Conservation (phyloP, 1,284 basidiomycete genomes). For the Ceratobasidium sp. region DNA sequence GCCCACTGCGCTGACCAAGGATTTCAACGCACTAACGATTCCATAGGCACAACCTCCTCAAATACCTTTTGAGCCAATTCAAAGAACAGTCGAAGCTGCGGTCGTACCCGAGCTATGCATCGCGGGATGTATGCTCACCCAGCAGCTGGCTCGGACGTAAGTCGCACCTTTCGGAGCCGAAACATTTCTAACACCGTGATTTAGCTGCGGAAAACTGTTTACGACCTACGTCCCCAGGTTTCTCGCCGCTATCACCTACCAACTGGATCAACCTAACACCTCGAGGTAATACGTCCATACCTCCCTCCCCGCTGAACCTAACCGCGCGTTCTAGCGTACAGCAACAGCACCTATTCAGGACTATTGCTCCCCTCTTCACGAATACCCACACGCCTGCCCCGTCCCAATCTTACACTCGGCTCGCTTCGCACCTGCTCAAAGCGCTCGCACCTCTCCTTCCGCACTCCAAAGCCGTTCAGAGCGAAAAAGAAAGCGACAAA, state of each 20-base stretch:
- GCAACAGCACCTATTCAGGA: conserved; percentile 58
- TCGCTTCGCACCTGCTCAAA: conserved; percentile 69
- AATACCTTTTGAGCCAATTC: conserved; percentile 23
- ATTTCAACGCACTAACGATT: too few species aligned
- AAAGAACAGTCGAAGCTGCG: background rate
- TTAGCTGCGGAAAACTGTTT: conserved; percentile 32
- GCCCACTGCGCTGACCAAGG: too few species aligned
- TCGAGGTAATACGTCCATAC: background rate
- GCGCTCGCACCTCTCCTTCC: conserved; percentile 59
- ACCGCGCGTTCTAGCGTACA: background rate
- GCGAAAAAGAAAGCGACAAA: conserved; percentile 49
- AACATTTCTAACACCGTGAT: background rate
- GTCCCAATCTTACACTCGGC: conserved; percentile 59
- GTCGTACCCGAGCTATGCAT: conserved; percentile 14
- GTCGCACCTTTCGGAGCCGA: background rate
- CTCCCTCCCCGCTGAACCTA: background rate
- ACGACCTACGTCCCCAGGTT: conserved; percentile 22
- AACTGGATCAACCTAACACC: conserved; percentile 26
- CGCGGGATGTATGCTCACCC: conserved; percentile 29
- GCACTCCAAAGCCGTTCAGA: conserved; percentile 64
- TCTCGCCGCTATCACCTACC: conserved; percentile 19
- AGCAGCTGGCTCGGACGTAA: conserved; percentile 31
- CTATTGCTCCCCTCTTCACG: conserved; percentile 64
- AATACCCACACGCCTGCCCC: conserved; percentile 62
- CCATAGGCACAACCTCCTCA: background rate